These are phyloP conservation scores for Mangifera indica DNA, from an alignment of 345 rosid species.

Conservation along the genomic window DNA sequence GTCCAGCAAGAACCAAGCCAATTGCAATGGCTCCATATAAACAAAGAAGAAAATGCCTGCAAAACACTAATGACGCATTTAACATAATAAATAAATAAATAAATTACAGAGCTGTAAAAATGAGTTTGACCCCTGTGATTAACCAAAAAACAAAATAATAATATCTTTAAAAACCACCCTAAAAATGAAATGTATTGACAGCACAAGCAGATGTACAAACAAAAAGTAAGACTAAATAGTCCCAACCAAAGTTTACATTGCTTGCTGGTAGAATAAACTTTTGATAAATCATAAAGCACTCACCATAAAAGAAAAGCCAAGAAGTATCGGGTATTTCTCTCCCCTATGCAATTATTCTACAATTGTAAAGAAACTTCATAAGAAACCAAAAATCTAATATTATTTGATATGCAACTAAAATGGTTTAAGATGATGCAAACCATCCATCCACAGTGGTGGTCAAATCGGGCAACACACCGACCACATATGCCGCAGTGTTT, in stretches of 20 bases:
- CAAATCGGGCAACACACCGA: slow-evolving; percentile 94
- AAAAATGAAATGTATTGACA: too few species aligned
- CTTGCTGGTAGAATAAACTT: neutral
- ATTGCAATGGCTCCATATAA: slow-evolving; percentile 66
- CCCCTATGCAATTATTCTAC: slow-evolving; percentile 96
- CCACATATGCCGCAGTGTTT: slow-evolving; percentile 92
- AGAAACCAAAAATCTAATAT: neutral
- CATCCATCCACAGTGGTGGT: slow-evolving; percentile 99
- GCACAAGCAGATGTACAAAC: neutral
- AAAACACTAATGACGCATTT: slow-evolving; percentile 30
- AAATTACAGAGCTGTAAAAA: neutral
- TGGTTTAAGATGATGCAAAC: slow-evolving; percentile 35
- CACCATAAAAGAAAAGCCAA: slow-evolving; percentile 94
- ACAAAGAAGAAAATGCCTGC: slow-evolving; percentile 83
- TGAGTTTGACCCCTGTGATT: too few species aligned
- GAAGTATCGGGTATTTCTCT: slow-evolving; percentile 81
- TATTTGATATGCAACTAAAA: neutral
- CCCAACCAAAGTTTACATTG: neutral
- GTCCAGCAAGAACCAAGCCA: slow-evolving; percentile 74
- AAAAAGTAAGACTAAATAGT: neutral
- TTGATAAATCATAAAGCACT: slow-evolving; percentile 32
- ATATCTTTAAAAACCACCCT: too few species aligned
- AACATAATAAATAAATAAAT: slow-evolving; percentile 19
- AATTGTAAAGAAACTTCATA: slow-evolving; percentile 20
- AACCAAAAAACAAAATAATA: too few species aligned